Evolutionary conservation across 495 filamentous ascomycete species (phyloP), one percentile per base, ranked within the genome.

Genomic region (Talaromyces ruber): DNA sequence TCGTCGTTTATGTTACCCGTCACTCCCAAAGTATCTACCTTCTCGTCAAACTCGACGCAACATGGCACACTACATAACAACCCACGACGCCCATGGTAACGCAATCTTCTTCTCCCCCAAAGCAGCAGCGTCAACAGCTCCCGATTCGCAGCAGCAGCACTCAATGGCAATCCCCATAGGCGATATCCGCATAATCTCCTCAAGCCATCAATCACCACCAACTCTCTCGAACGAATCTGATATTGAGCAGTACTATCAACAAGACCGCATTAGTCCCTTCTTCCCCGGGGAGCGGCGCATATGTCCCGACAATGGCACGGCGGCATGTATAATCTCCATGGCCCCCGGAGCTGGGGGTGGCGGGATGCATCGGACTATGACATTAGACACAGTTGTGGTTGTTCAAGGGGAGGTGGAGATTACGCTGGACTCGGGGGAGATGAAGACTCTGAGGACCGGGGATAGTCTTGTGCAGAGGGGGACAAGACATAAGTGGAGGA

Each of bases 401-500:
- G 55, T 90, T 6, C 86, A 89, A 67, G 88, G 88, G 2, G 68
- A 77, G 59, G 64, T 91, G 1, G 84, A 89, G 59, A 71, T 86
- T 68, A 64, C 82, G 6, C 70, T 92, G 8, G 88, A 91, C 65
- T 72, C 73, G 25, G 88, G 86, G 0, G 84, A 84, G 69, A 70
- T 64, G 57, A 69, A 74, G 58, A 62, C 70, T 3, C 71, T 92
- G 80, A 72, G 77, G 67, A 67, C 79, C 6, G 88, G 88, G 1
- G 87, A 92, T 66, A 72, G 87, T 6, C 75, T 76, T 5, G 79
- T 90, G 24, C 86, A 91, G 74, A 68, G 88, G 43, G 87, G 75
- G 0, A 89, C 86, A 4, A 86, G 82, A 70, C 88, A 92, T 67
- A 75, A 76, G 29, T 89, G 86, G 86, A 76, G 74, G 25, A 89